Evolutionary conservation across 352 stramenopile species (phyloP), one percentile per base, ranked within the genome.

Genomic region (Globisporangium paroecandrum): DNA sequence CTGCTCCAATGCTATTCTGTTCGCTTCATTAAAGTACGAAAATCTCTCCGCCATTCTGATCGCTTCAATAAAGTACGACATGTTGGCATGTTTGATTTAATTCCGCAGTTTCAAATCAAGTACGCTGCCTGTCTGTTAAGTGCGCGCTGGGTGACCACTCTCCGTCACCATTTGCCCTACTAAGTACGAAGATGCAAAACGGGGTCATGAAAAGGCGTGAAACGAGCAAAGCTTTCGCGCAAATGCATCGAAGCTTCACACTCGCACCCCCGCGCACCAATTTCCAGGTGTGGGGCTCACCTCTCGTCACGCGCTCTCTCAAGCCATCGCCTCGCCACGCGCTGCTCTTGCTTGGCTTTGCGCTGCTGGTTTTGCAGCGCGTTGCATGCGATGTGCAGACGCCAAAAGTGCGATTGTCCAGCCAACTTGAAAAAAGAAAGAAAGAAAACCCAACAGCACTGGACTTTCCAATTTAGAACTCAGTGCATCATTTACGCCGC

Each of bases 1-100:
- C 58, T 64, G 58, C 58, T 64, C 58, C 58, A 64, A 27, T 64
- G 58, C 29, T 24, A 41, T 29, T 22, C n/a, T 59, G 54, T 36
- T 25, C 24, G 9, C 8, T 43, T 59, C 54, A n/a, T 6, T 36
- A n/a, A 59, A 59, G 54, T 59, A 41, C 54, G 54, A 32, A 32
- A 32, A 32, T 32, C 29, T 29, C 0, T 32, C 4, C 29, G 0
- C 29, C 29, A 43, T 59, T 59, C 22, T 25, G 22, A 10, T 27
- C 9, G 36, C 36, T 41, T 41, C 36, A 41, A 9, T 41, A 41
- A 41, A 15, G 36, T 41, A 10, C 36, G 36, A 32, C 4, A 32
- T 32, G 4, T 8, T 32, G 29, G 29, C 29, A 32, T 29, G 27
- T 29, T 29, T 29, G 27, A 29, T 29, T 29, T 29, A 29, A 29